Base-by-base conservation (phyloP, 495 filamentous ascomycete genomes). In the Neurospora intermedia region DNA sequence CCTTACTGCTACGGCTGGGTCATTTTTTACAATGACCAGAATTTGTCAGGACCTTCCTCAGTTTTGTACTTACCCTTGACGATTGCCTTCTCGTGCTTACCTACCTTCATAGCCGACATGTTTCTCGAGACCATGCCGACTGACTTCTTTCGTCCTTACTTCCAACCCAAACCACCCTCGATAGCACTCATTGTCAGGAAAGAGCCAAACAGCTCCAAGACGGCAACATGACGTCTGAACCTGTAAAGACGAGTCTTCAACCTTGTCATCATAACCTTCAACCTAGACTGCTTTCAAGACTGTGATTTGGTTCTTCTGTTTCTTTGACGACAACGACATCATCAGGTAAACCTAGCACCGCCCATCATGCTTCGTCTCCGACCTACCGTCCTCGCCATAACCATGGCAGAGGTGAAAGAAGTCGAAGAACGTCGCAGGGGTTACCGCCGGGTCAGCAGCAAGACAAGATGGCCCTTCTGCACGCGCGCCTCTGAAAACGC, bases 301-400 rank as follows among this genome's bases (percentile, higher is more conserved):
- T 54, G 46, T 31, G 13, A 11, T 41, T 41, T 11, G 2, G 2
- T 41, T 41, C 40, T 41, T 62, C 13, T 31, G 11, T 18, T 66
- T 66, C 15, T 16, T 66, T 66, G 71, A 41, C 43, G 20, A 73
- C 35, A 38, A 43, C 16, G 18, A 11, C 71, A 43, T 45, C 69
- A 38, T 46, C 70, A 40, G 69, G 70, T 42, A 35, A 38, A 54
- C 43, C 18, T 10, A 70, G 23, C 20, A 13, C 20, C 48, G 23
- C 46, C 62, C 77, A 76, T 69, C 71, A 91, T 91, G 89, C 80
- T 91, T 69, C 86, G 89, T 73, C 79, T 85, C 35, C 78, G 80
- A 45, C 85, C 86, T 13, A 89, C 88, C 0, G 79, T 83, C 43
- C 85, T 91, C 75, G 79, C 80, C 9, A 77, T 91, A 46, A 85